A percentile compares a stretch with the other conserved stretches of the same genome.
Conservation (phyloP, 164 flowering plant genomes). For the Litsea cubeba region DNA sequence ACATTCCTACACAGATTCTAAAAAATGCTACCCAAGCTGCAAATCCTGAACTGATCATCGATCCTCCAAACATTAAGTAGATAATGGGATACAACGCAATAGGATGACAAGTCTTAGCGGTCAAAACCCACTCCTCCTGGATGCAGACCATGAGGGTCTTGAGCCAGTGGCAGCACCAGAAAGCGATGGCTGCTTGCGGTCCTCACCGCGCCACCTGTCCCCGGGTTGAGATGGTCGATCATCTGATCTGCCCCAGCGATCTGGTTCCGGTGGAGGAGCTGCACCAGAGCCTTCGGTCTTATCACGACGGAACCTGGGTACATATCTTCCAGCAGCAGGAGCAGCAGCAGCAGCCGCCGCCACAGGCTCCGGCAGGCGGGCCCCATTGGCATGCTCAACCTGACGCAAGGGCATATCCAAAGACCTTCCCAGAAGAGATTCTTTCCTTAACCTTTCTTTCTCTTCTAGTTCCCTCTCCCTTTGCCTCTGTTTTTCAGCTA, state of each 20-base stretch:
- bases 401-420: conserved; percentile 27
- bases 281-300: conserved; percentile 17
- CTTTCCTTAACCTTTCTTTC: conserved; percentile 50
- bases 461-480: conserved; percentile 75
- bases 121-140: conserved; percentile 10
- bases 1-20: background rate
- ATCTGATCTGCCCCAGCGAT: conserved; percentile 34
- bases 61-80: background rate
- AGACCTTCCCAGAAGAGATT: conserved; percentile 41
- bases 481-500: conserved; percentile 81
- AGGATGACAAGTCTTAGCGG: background rate
- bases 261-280: conserved; percentile 38
- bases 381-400: conserved; percentile 18
- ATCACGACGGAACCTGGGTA: conserved; percentile 41
- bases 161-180: conserved; percentile 9
- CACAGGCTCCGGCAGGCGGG: conserved; percentile 27
- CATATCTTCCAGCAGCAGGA: conserved; percentile 49
- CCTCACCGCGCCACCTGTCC: conserved; percentile 40
- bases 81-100: background rate
- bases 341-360: conserved; percentile 31
- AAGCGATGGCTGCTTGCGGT: conserved; percentile 18
- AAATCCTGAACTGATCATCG: background rate
- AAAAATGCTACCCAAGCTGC: background rate
- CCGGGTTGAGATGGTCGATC: conserved; percentile 19
- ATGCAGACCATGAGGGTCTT: conserved; percentile 5